phyloP scores from a whole-genome alignment of 2,329 filamentous ascomycete species.

The Magnaporthiopsis rhizophila region DNA sequence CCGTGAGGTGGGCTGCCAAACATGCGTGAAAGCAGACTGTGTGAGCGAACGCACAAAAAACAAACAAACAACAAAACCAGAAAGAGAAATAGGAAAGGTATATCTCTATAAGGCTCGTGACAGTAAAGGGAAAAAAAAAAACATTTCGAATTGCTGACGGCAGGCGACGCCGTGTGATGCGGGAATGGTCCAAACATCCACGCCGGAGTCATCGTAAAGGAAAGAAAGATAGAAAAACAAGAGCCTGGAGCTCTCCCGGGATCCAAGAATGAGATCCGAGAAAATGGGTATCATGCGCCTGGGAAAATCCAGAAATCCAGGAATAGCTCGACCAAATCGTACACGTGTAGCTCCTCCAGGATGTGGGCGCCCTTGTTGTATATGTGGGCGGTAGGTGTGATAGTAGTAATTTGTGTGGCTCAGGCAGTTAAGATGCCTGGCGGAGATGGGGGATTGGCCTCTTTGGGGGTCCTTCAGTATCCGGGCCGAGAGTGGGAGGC shows the following conservation, averaged over 20 bases:
- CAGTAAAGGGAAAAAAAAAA: neutral
- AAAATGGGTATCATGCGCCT: constrained; percentile 1
- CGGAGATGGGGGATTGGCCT: neutral
- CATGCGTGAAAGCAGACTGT: neutral
- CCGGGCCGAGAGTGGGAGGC: neutral
- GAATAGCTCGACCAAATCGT: neutral
- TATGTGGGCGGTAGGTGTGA: neutral
- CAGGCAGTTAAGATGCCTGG: neutral
- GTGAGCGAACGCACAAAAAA: too few relatives aligned
- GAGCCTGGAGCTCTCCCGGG: neutral
- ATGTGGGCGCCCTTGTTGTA: neutral
- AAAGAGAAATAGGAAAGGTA: neutral
- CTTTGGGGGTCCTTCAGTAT: neutral
- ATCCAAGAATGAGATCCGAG: neutral
- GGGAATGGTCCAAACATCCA: too few relatives aligned
- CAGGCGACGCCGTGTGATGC: too few relatives aligned
- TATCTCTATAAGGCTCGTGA: neutral
- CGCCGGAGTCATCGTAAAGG: too few relatives aligned
- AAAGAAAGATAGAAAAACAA: neutral
- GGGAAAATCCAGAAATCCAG: neutral
- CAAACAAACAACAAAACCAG: neutral
- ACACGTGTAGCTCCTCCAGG: neutral
- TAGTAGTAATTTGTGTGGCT: neutral
- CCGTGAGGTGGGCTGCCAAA: neutral
- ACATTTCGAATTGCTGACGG: neutral